Percentiles rank a stretch among this genome's conserved stretches.
phyloP scores from a whole-genome alignment of 106 monocot genomes.

The Acorus calamus region DNA sequence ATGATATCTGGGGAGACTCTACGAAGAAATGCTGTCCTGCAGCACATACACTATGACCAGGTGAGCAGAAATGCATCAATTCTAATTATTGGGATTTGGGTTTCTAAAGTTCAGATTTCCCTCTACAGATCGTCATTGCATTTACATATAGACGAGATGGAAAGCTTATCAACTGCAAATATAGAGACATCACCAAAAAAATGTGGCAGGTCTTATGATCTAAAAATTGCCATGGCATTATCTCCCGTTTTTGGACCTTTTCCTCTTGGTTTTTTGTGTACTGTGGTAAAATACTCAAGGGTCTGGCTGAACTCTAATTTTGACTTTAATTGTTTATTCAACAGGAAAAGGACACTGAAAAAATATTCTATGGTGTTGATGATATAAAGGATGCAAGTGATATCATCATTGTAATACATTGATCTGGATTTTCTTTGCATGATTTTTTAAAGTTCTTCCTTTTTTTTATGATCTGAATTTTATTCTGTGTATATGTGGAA shows the following conservation, averaged over 20 bases:
- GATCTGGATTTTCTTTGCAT: neutral
- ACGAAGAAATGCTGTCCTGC: conserved; percentile 50
- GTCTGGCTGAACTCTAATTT: neutral
- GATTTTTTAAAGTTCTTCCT: neutral
- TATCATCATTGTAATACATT: conserved; percentile 71
- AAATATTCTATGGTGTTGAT: conserved; percentile 88
- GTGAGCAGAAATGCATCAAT: conserved; percentile 5
- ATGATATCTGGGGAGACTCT: conserved; percentile 57
- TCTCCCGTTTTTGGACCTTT: too few species aligned
- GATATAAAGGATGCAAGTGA: conserved; percentile 55
- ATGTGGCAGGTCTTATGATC: conserved; percentile 60
- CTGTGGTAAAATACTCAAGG: too few species aligned
- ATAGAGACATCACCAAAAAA: conserved; percentile 48
- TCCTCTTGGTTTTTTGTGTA: too few species aligned
- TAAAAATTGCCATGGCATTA: too few species aligned
- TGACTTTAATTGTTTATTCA: conserved; percentile 14
- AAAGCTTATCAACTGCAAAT: conserved; percentile 76
- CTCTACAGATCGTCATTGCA: conserved; percentile 64
- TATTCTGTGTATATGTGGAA: neutral
- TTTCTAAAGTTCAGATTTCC: neutral
- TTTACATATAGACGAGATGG: conserved; percentile 74
- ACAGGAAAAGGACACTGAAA: conserved; percentile 70
- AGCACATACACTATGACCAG: conserved; percentile 24
- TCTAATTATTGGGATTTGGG: neutral
- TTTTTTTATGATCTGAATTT: neutral